Evolutionary conservation across 2,329 filamentous ascomycete genomes (phyloP), one percentile per base, ranked within the genome.

Genomic region (Fusarium newnesense): DNA sequence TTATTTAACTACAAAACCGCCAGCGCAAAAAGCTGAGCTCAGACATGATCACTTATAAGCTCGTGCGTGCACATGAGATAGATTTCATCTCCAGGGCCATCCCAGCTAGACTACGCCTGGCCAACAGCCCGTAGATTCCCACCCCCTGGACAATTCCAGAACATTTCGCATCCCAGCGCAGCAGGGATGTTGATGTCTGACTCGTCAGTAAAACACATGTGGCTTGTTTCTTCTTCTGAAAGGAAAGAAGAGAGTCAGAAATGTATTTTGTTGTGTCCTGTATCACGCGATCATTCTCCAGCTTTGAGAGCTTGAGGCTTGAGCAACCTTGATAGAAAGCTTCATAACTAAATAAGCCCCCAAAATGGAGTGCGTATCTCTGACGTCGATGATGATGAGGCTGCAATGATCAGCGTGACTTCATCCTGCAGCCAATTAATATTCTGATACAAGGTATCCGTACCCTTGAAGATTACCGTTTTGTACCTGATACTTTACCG

Each of bases 331-430:
- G 32, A 40, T 40, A 28, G 50, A 39, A 39, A 28, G 15, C 26
- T 34, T 19, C 11, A 16, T 15, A 52, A 15, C n/a, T 21, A 9
- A 15, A 21, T 42, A 40, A 34, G 28, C 60, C 16, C 9, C n/a
- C 7, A 42, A 21, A 49, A 59, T 59, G 21, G 21, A 46, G 18
- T 67, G 65, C 72, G 59, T 64, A 56, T 46, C 49, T 70, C 74
- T 75, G 73, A 72, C 60, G 69, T 73, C 56, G 69, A 65, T 62
- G 70, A 62, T 53, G 69, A 65, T 62, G 70, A 62, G 57, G 49
- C 57, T 60, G 40, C 66, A 59, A 59, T 66, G 64, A 69, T 67
- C 75, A 66, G 40, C 56, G 73, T 76, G 76, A 78, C 76, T 77
- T 78, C 73, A 76, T 72, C 64, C 59, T 76, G 73, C 76, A 77